Evolutionary conservation across 73 alveolate species (phyloP).

Genomic region (Urostyla sp.): DNA sequence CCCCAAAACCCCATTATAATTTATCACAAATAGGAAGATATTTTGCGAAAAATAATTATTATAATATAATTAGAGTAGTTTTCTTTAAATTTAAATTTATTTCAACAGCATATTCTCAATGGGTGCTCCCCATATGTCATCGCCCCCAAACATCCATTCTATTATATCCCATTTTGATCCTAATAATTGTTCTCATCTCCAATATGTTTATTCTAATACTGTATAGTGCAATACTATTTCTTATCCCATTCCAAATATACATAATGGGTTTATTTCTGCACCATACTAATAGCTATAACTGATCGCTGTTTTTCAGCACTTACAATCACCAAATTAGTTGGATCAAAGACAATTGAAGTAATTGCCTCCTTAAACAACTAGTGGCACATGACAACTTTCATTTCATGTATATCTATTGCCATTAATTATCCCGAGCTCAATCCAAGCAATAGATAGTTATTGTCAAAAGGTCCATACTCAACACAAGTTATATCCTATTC

Average conservation of each 20-base stretch:
- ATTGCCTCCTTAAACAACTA: not conserved
- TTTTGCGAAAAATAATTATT: too few species aligned
- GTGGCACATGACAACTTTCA: not conserved
- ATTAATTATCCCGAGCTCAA: not conserved
- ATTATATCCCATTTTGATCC: too few species aligned
- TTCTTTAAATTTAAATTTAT: too few species aligned
- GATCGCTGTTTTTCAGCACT: slow-evolving; percentile 21
- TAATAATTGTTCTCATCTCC: too few species aligned
- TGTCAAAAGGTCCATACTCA: slow-evolving; percentile 33
- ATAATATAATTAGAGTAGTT: too few species aligned
- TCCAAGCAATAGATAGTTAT: slow-evolving; percentile 14
- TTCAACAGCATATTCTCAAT: too few species aligned
- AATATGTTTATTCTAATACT: not conserved
- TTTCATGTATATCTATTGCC: not conserved
- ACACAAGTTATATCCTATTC: not conserved
- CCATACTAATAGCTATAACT: slow-evolving; percentile 36
- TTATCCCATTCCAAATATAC: slow-evolving; percentile 40
- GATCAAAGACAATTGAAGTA: slow-evolving; percentile 34
- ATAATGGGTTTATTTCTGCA: slow-evolving; percentile 52
- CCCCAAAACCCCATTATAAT: too few species aligned
- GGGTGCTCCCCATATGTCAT: too few species aligned
- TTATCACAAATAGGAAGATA: too few species aligned
- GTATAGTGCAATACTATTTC: slow-evolving; percentile 38
- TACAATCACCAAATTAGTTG: slow-evolving; percentile 41
- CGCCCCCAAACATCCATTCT: too few species aligned